These are phyloP conservation scores for Cucurbita ficifolia DNA, from an alignment of 306 rosid species.

Conservation along the genomic window DNA sequence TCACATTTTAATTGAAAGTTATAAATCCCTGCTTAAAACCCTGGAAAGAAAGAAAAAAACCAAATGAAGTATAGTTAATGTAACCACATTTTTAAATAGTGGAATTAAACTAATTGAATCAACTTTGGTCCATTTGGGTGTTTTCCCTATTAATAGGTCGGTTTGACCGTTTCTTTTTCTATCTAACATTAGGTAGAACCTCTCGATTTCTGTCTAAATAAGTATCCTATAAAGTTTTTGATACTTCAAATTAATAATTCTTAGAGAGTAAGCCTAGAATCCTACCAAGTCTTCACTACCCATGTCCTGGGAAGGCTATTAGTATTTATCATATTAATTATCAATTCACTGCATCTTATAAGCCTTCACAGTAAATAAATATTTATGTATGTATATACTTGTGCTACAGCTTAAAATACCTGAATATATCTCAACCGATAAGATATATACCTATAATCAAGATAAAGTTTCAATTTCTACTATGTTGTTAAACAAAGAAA, in stretches of 20 bases:
- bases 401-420: too few species aligned
- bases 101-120: neutral
- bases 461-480: too few species aligned
- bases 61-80: neutral
- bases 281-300: neutral
- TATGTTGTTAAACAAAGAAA: too few species aligned
- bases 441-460: too few species aligned
- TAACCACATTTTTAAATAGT: neutral
- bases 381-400: too few species aligned
- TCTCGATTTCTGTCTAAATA: neutral
- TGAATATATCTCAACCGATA: too few species aligned
- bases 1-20: neutral
- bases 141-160: neutral
- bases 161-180: neutral
- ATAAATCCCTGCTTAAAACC: neutral
- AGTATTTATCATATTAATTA: neutral
- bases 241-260: neutral
- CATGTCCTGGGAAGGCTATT: neutral
- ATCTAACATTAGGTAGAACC: neutral
- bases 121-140: neutral
- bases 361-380: neutral
- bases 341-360: neutral
- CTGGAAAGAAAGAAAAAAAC: neutral
- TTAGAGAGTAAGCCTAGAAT: neutral
- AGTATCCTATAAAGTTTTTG: neutral